Evolutionary conservation across 192 early-diverging fungal species (phyloP).

Genomic region (Backusella liffmaniae): DNA sequence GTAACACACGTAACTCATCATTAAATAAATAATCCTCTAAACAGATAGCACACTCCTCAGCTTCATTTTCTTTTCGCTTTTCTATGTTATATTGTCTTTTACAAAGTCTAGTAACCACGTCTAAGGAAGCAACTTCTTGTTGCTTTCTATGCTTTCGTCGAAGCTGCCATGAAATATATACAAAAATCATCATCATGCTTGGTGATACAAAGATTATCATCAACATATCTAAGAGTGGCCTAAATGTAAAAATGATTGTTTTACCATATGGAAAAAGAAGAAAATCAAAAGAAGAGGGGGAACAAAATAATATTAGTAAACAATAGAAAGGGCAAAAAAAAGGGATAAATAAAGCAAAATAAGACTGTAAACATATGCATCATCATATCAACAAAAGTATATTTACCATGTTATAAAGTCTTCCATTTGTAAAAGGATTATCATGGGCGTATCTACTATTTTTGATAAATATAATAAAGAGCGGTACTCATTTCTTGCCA

Average conservation of each 20-base stretch:
- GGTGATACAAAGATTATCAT: slow-evolving; percentile 80
- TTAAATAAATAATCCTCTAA: slow-evolving; percentile 86
- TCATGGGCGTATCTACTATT: slow-evolving; percentile 26
- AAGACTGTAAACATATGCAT: background rate
- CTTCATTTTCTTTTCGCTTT: slow-evolving; percentile 72
- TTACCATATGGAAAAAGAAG: background rate
- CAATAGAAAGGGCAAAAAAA: background rate
- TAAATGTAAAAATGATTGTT: slow-evolving; percentile 11
- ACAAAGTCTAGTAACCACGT: slow-evolving; percentile 68
- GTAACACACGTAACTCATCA: slow-evolving; percentile 74
- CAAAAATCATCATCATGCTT: slow-evolving; percentile 68
- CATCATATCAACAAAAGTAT: background rate
- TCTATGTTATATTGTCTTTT: slow-evolving; percentile 61
- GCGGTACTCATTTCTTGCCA: slow-evolving; percentile 68
- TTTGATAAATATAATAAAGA: slow-evolving; percentile 48
- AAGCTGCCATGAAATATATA: slow-evolving; percentile 68
- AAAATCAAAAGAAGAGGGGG: background rate
- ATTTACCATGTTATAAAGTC: slow-evolving; percentile 18
- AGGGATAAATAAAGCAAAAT: background rate
- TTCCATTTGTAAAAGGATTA: slow-evolving; percentile 20
- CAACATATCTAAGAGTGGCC: slow-evolving; percentile 77
- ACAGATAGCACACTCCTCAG: slow-evolving; percentile 87
- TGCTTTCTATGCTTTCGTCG: slow-evolving; percentile 63
- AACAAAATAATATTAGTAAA: background rate
- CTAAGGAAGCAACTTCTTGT: slow-evolving; percentile 71